A percentile compares a stretch with the other conserved stretches of the same genome.
These are phyloP conservation scores for Dendrostoma leiphaemia DNA, from an alignment of 2,329 filamentous ascomycete species.

Conservation along the genomic window DNA sequence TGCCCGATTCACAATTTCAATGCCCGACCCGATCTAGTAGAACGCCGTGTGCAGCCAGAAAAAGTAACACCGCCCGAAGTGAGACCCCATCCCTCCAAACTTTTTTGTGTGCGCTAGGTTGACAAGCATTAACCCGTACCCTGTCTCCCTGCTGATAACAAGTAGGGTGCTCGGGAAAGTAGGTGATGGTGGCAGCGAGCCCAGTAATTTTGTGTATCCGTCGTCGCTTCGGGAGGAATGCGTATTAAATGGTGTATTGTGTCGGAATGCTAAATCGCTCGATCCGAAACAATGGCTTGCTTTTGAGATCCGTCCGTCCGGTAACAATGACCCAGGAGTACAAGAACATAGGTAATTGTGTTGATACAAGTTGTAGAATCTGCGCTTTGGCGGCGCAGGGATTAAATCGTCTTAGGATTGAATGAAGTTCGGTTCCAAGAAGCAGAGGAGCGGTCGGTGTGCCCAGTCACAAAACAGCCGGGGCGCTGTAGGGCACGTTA, in stretches of 20 bases:
- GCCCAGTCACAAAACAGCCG: background rate
- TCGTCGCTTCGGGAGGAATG: constrained; percentile 25
- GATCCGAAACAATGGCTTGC: constrained; percentile 16
- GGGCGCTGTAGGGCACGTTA: background rate
- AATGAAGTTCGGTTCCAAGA: constrained; percentile 11
- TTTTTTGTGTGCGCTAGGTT: background rate
- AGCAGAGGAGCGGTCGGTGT: constrained; percentile 8
- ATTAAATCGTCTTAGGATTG: constrained; percentile 16
- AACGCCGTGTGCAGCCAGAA: constrained; percentile 36
- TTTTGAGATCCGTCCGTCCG: constrained; percentile 1
- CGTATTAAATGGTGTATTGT: constrained; percentile 32
- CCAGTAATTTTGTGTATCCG: constrained; percentile 25
- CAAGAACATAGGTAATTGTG: constrained; percentile 4
- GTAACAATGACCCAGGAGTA: constrained; percentile 3
- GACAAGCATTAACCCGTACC: constrained; percentile 2
- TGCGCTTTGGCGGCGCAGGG: constrained; percentile 15
- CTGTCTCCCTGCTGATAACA: constrained; percentile 21
- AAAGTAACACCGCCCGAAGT: constrained; percentile 24
- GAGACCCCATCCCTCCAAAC: constrained; percentile 12
- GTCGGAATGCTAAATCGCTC: constrained; percentile 25
- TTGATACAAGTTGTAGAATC: constrained; percentile 15
- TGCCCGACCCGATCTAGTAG: constrained; percentile 22
- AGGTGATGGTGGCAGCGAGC: constrained; percentile 27
- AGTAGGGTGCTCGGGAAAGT: constrained; percentile 5
- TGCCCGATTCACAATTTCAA: constrained; percentile 15